Base-by-base conservation (phyloP, 306 rosid genomes). In the Castanospermum australe region DNA sequence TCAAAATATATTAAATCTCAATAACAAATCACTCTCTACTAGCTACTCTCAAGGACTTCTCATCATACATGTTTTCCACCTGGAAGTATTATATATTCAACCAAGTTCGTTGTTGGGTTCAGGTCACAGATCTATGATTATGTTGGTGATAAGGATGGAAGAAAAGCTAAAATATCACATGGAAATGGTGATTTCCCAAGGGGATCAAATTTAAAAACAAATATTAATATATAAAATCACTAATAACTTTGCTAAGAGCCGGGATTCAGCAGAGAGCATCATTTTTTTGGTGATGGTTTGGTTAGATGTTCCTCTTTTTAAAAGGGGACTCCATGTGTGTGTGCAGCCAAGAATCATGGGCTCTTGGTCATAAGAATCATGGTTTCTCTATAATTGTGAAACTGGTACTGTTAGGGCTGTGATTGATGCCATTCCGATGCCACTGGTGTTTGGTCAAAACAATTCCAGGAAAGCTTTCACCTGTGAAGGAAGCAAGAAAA, bases 291-390 rank as follows among this genome's bases (percentile, higher is more conserved):
- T n/a, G 52, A 71, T 72, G 68, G 73, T 81, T 64, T 71, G 84
- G 73, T 82, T 33, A 12, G 28, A 79, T 44, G 64, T 54, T 80
- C 71, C 42, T 52, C 77, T 67, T 82, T 65, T 48, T 80, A 42
- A 76, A 42, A 69, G 60, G 69, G 17, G 51, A 25, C 35, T 69
- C 71, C 81, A 80, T 84, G 90, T 86, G 87, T 84, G 76, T 80
- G 84, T 83, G 86, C 71, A 78, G 80, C 86, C 87, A 87, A 78
- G 88, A 83, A 87, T 87, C 89, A 73, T 81, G 85, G 82, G 78
- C 15, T 60, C 51, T 75, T 67, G 73, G 66, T 71, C 76, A 81
- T 68, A 45, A 12, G 67, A 59, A 75, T 82, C 60, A 68, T 56
- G 81, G 70, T 77, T 82, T 67, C 82, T 86, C 81, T 75, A 82